phyloP scores from a whole-genome alignment of 176 grass and related monocot genomes.

The Ensete glaucum region DNA sequence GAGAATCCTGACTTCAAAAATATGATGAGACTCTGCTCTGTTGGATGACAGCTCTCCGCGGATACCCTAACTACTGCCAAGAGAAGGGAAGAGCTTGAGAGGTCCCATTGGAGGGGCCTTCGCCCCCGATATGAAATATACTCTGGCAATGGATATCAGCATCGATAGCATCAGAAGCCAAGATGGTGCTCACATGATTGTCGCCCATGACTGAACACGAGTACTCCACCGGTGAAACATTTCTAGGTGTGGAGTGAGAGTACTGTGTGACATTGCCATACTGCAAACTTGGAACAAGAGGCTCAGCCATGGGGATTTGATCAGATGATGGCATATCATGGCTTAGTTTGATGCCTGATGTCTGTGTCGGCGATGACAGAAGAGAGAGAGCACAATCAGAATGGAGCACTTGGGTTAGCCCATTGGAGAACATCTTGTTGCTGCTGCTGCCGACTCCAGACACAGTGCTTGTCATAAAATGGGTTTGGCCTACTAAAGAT shows the following conservation, averaged over 20 bases:
- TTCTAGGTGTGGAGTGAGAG: slow-evolving; percentile 25
- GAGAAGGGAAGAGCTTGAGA: slow-evolving; percentile 41
- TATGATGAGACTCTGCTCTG: not conserved
- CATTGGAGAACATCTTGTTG: slow-evolving; percentile 44
- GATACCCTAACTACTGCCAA: slow-evolving; percentile 32
- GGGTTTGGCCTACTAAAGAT: slow-evolving; percentile 28
- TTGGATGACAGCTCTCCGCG: not conserved
- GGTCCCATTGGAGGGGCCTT: slow-evolving; percentile 40
- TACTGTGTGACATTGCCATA: slow-evolving; percentile 27
- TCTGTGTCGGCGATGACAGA: slow-evolving; percentile 63
- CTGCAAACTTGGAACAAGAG: slow-evolving; percentile 39
- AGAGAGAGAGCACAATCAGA: slow-evolving; percentile 91
- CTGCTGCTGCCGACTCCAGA: slow-evolving; percentile 29
- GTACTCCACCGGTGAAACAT: slow-evolving; percentile 20
- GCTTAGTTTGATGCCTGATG: slow-evolving; percentile 38
- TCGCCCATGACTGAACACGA: slow-evolving; percentile 28
- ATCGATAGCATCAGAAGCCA: slow-evolving; percentile 29
- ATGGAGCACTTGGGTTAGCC: slow-evolving; percentile 37
- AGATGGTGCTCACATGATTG: slow-evolving; percentile 27
- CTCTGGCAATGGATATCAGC: slow-evolving; percentile 33
- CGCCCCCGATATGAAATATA: slow-evolving; percentile 43
- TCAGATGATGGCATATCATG: slow-evolving; percentile 33
- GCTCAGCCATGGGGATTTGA: slow-evolving; percentile 37
- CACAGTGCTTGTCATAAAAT: slow-evolving; percentile 27
- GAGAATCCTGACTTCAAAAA: not conserved